Evolutionary conservation across 2,329 filamentous ascomycete genomes (phyloP).

Genomic region (Fusarium pininemorale): DNA sequence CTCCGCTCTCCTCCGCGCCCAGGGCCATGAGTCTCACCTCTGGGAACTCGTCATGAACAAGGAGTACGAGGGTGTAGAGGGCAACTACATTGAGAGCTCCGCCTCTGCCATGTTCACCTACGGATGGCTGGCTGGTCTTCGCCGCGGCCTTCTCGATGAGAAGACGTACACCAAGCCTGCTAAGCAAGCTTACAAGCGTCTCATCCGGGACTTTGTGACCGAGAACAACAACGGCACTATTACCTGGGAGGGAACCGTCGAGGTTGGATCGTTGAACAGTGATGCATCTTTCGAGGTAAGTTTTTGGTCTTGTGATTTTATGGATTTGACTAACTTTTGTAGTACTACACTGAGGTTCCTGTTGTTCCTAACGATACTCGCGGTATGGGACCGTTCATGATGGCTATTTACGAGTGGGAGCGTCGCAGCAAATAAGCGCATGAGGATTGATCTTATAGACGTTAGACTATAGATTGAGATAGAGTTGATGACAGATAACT

Average conservation of each 20-base stretch:
- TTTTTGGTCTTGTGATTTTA: neutral
- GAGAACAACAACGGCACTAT: slow-evolving; percentile 58
- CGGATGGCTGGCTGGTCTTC: slow-evolving; percentile 56
- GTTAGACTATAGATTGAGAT: slow-evolving; percentile 8
- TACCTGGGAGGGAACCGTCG: slow-evolving; percentile 61
- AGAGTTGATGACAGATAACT: neutral
- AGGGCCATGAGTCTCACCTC: slow-evolving; percentile 57
- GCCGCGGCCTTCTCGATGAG: slow-evolving; percentile 41
- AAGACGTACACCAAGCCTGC: slow-evolving; percentile 33
- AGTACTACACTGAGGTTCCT: slow-evolving; percentile 44
- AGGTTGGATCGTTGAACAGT: slow-evolving; percentile 60
- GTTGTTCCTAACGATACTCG: slow-evolving; percentile 43
- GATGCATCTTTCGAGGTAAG: slow-evolving; percentile 60
- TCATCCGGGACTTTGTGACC: slow-evolving; percentile 57
- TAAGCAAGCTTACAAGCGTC: slow-evolving; percentile 43
- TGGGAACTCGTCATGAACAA: slow-evolving; percentile 69
- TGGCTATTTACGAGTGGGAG: slow-evolving; percentile 44
- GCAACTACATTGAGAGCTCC: slow-evolving; percentile 70
- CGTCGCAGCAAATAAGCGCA: slow-evolving; percentile 13
- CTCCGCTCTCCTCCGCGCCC: slow-evolving; percentile 43
- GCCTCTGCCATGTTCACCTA: slow-evolving; percentile 68
- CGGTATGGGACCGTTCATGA: slow-evolving; percentile 44
- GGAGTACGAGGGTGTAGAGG: slow-evolving; percentile 54
- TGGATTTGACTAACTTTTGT: neutral
- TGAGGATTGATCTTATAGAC: neutral